Percentiles rank a stretch among this genome's conserved stretches.
Evolutionary conservation across 768 basidiomycete genomes (phyloP).

Genomic region (Termitomyces sp.): DNA sequence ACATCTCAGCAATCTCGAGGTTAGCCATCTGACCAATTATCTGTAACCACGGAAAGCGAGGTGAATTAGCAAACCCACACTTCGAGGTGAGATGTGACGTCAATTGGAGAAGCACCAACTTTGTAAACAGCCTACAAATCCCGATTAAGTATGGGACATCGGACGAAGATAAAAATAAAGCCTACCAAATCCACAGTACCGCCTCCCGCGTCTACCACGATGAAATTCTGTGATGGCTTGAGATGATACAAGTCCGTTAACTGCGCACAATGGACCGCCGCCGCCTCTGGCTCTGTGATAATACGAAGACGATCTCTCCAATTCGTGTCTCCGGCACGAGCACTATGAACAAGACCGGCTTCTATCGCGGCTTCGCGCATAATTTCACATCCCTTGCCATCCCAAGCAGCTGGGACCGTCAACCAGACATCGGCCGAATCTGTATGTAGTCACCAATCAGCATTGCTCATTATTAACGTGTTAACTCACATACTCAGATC

Average conservation of each 20-base stretch:
- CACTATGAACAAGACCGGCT: conserved; percentile 74
- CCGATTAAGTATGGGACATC: conserved; percentile 21
- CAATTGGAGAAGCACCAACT: conserved; percentile 21
- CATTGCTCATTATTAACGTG: conserved; percentile 2
- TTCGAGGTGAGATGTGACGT: neutral
- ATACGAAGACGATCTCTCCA: conserved; percentile 84
- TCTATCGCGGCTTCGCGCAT: conserved; percentile 84
- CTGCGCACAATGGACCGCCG: conserved; percentile 87
- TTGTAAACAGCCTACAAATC: conserved; percentile 52
- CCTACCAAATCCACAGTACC: conserved; percentile 55
- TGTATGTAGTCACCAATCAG: conserved; percentile 25
- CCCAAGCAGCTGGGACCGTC: conserved; percentile 90
- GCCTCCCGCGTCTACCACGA: conserved; percentile 91
- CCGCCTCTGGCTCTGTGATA: conserved; percentile 82
- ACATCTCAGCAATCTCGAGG: conserved; percentile 91
- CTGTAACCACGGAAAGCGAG: conserved; percentile 27
- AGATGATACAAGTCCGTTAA: conserved; percentile 78
- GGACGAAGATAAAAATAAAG: conserved; percentile 12
- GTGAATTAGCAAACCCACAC: neutral
- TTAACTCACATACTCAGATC: conserved; percentile 66
- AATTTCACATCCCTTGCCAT: conserved; percentile 77
- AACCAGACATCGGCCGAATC: conserved; percentile 83
- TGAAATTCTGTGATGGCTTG: conserved; percentile 78
- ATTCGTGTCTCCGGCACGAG: conserved; percentile 61
- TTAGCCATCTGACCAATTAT: conserved; percentile 77